Conservation (phyloP, 2,329 filamentous ascomycete species). For the Penicillium sp. region DNA sequence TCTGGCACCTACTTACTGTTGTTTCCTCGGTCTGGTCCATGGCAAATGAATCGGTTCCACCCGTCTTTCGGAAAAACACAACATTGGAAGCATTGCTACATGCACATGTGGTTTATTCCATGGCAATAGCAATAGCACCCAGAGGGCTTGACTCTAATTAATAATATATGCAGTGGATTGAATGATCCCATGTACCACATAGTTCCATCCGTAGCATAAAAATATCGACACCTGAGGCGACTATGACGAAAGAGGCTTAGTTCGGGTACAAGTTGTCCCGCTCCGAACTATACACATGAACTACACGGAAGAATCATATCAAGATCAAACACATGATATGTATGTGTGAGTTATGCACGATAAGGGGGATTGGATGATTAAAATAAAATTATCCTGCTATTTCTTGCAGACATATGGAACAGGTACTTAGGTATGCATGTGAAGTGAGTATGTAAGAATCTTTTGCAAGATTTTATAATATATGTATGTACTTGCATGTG, state of each 20-base stretch:
- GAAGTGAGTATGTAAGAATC: background rate
- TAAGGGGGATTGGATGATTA: background rate
- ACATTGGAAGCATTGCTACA: background rate
- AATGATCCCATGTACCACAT: background rate
- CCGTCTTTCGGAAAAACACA: background rate
- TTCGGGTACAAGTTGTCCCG: background rate
- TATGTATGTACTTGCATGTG: background rate
- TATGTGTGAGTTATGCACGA: background rate
- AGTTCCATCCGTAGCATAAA: background rate
- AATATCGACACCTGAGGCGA: background rate
- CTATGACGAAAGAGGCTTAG: background rate
- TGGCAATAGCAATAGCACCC: background rate
- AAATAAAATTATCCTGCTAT: background rate
- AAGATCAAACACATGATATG: background rate
- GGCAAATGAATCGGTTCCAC: background rate
- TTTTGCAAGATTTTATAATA: background rate
- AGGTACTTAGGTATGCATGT: background rate
- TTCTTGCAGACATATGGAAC: background rate
- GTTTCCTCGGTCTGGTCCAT: background rate
- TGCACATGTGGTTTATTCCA: no score
- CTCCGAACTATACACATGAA: conserved; percentile 1
- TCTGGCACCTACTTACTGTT: background rate
- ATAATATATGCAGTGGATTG: background rate
- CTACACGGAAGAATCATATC: background rate
- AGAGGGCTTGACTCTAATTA: no score